phyloP scores from a whole-genome alignment of 306 rosid species.

The Trichosanthes truncata region DNA sequence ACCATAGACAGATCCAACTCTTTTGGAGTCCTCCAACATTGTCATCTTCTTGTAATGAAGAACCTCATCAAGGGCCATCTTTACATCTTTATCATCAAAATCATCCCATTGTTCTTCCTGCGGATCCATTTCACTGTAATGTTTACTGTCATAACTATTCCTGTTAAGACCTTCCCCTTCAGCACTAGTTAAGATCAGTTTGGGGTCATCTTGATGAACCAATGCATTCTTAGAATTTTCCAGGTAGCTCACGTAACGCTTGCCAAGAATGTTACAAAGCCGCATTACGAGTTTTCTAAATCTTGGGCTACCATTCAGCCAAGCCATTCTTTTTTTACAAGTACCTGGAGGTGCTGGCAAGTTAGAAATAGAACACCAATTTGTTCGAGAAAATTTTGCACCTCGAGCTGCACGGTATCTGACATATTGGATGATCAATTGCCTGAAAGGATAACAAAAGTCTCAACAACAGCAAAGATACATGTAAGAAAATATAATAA shows the following conservation, averaged over 20 bases:
- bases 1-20: conserved; percentile 35
- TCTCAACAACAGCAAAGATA: conserved; percentile 13
- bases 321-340: conserved; percentile 68
- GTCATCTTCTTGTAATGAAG: conserved; percentile 59
- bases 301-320: conserved; percentile 36
- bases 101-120: conserved; percentile 72
- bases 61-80: conserved; percentile 63
- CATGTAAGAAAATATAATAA: background rate
- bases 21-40: conserved; percentile 45
- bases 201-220: conserved; percentile 32
- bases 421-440: conserved; percentile 72
- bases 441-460: conserved; percentile 39
- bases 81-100: conserved; percentile 46
- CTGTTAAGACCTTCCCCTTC: conserved; percentile 18
- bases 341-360: conserved; percentile 68
- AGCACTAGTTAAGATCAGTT: conserved; percentile 28
- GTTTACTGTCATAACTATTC: conserved; percentile 16
- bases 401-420: conserved; percentile 75
- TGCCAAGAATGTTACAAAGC: conserved; percentile 75
- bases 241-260: conserved; percentile 49
- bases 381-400: conserved; percentile 51
- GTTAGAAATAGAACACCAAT: conserved; percentile 60
- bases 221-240: conserved; percentile 35
- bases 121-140: conserved; percentile 21
- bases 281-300: conserved; percentile 64